These are phyloP conservation scores for Vitis amurensis DNA, from an alignment of 164 flowering plant genomes.

Conservation along the genomic window DNA sequence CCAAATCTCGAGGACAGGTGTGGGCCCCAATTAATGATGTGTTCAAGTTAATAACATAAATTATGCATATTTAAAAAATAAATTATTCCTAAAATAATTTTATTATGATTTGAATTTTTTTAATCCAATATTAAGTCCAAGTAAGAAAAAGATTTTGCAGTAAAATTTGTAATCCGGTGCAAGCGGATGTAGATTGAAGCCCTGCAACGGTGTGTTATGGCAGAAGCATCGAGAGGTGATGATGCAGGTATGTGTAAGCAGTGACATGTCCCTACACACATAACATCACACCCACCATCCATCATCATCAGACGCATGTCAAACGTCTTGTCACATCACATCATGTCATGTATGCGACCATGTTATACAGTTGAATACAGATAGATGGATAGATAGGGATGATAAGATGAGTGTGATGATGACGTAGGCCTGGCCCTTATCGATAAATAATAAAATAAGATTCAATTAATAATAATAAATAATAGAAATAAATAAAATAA, in stretches of 20 bases:
- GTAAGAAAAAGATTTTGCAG: too few species aligned
- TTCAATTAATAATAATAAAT: background rate
- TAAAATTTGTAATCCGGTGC: too few species aligned
- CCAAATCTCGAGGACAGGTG: background rate
- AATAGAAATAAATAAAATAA: background rate
- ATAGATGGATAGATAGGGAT: too few species aligned
- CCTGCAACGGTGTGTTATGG: too few species aligned
- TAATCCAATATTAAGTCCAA: too few species aligned
- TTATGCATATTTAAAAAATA: background rate
- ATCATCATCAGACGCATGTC: background rate
- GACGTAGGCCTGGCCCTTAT: background rate
- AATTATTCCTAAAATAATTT: too few species aligned
- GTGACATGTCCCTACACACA: background rate
- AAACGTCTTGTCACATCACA: background rate
- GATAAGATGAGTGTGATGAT: background rate
- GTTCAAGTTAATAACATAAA: background rate
- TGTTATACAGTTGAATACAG: background rate
- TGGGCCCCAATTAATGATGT: background rate
- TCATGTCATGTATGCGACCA: conserved; percentile 4
- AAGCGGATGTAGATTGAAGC: too few species aligned
- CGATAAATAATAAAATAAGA: background rate
- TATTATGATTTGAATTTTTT: too few species aligned
- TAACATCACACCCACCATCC: conserved; percentile 5
- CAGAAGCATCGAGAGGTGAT: too few species aligned
- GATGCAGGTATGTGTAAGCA: background rate